These are phyloP conservation scores for Lepraria neglecta DNA, from an alignment of 495 filamentous ascomycete species.

Conservation along the genomic window DNA sequence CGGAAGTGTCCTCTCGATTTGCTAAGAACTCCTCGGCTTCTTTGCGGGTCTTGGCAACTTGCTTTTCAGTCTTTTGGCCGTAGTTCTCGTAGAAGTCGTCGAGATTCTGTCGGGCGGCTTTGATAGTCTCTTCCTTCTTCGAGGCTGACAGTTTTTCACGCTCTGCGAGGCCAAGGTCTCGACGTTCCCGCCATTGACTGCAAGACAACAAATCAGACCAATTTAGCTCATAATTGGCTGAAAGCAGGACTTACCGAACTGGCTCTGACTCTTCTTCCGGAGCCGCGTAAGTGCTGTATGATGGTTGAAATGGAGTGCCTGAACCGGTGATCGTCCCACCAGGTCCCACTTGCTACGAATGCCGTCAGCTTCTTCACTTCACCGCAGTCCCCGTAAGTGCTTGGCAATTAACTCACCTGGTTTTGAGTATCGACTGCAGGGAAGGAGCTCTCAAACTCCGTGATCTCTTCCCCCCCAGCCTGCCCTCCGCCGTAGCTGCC, in stretches of 20 bases:
- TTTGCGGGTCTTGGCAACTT: slow-evolving; percentile 69
- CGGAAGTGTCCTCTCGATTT: slow-evolving; percentile 81
- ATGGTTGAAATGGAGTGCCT: slow-evolving; percentile 62
- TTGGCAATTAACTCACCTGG: slow-evolving; percentile 52
- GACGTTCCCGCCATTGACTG: slow-evolving; percentile 83
- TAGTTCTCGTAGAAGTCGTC: slow-evolving; percentile 99
- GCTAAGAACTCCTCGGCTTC: slow-evolving; percentile 94
- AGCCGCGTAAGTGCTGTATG: slow-evolving; percentile 42
- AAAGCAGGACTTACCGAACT: slow-evolving; percentile 50
- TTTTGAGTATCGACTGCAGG: slow-evolving; percentile 74
- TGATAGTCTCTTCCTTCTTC: slow-evolving; percentile 74
- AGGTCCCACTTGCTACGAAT: slow-evolving; percentile 67
- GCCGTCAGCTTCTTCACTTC: slow-evolving; percentile 2
- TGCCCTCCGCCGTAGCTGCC: slow-evolving; percentile 32
- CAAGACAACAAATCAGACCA: not conserved
- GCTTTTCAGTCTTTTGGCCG: slow-evolving; percentile 93
- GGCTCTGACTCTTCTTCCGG: slow-evolving; percentile 79
- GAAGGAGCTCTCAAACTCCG: slow-evolving; percentile 80
- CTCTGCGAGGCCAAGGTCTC: slow-evolving; percentile 67
- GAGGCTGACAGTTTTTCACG: slow-evolving; percentile 68
- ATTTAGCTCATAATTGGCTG: slow-evolving; percentile 3
- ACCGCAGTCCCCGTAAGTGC: not conserved
- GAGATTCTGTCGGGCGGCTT: slow-evolving; percentile 79
- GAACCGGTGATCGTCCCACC: slow-evolving; percentile 84
- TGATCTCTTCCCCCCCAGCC: slow-evolving; percentile 50